Base-by-base conservation (phyloP, 768 basidiomycete genomes). In the Mycena maculata region DNA sequence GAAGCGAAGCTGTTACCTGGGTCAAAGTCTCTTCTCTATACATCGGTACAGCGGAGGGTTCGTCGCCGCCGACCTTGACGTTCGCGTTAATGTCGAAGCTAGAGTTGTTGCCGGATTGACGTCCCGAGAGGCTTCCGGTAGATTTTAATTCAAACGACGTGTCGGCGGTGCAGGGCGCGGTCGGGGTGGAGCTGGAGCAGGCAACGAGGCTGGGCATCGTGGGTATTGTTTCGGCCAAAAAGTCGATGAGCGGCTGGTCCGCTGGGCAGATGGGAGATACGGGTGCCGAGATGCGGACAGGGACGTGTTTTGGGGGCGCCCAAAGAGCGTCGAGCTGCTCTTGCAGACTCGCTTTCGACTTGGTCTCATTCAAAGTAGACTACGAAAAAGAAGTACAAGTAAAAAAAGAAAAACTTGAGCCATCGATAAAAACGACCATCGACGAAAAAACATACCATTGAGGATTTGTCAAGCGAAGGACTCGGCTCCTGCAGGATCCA, bases 201-300 rank as follows among this genome's bases (percentile, higher is more conserved):
- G 49, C 22, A 23, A 33, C 3, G 20, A 65, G 54, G 31, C 58
- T 71, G 47, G 59, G 47, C 60, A 62, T 23, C 36, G 57, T 25
- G 36, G 67, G 60, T 15, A 67, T 55, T 2, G 52, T n/a, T 1
- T 57, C 62, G 67, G 16, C 27, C 31, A 55, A 61, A 39, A 68
- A 60, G 33, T 71, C 70, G 50, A 71, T 71, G 33, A 68, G 67
- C 16, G 50, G 60, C 4, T 59, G 63, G 44, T 39, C 42, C 25
- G 11, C 38, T n/a, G 41, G 6, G 4, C 48, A n/a, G 25, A 48
- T 49, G 41, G 59, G 69, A 20, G 69, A 54, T 9, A 48, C 41
- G 27, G 62, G 69, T 11, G 60, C 67, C 2, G 67, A 65, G 52
- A 71, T 60, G 56, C 67, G 70, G 47, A 71, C 55, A 18, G 56